Evolutionary conservation across 2,329 filamentous ascomycete genomes (phyloP).

Genomic region (Atkinsonella hypoxylon): DNA sequence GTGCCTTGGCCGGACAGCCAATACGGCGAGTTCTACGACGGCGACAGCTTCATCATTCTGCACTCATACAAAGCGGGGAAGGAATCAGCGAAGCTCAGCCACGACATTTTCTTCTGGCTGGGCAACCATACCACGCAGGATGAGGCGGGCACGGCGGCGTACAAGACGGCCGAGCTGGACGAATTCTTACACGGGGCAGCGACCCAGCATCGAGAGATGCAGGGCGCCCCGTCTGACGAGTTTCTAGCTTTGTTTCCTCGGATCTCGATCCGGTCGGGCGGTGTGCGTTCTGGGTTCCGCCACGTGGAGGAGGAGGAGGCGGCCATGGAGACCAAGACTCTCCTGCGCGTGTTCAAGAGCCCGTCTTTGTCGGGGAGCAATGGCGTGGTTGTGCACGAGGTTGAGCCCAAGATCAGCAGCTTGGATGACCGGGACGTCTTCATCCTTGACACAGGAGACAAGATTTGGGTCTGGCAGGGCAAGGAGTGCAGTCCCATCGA

Average conservation of each 20-base stretch:
- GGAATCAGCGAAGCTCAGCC: slow-evolving; percentile 33
- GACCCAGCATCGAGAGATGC: slow-evolving; percentile 53
- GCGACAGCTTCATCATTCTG: slow-evolving; percentile 57
- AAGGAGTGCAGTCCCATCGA: slow-evolving; percentile 54
- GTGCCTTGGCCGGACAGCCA: slow-evolving; percentile 45
- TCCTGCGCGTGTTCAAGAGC: slow-evolving; percentile 53
- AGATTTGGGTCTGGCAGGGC: slow-evolving; percentile 62
- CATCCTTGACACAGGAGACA: slow-evolving; percentile 47
- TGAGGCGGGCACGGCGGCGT: slow-evolving; percentile 55
- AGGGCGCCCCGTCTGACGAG: slow-evolving; percentile 43
- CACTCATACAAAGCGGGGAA: slow-evolving; percentile 42
- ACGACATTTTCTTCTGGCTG: slow-evolving; percentile 62
- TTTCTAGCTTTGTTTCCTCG: slow-evolving; percentile 50
- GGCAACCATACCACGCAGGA: slow-evolving; percentile 54
- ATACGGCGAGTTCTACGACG: slow-evolving; percentile 51
- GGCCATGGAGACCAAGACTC: slow-evolving; percentile 28
- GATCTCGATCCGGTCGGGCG: slow-evolving; percentile 47
- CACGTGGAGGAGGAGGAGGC: slow-evolving; percentile 44
- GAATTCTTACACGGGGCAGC: slow-evolving; percentile 51
- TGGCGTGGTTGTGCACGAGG: slow-evolving; percentile 49
- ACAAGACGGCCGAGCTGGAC: slow-evolving; percentile 60
- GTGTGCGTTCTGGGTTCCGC: slow-evolving; percentile 49
- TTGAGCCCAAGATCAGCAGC: slow-evolving; percentile 47
- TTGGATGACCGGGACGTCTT: slow-evolving; percentile 57
- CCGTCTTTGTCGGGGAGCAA: slow-evolving; percentile 26